Percentiles rank a stretch among this genome's conserved stretches.
Conservation (phyloP, 1,139 yeast genomes). For the Debaryomyces robertsiae region DNA sequence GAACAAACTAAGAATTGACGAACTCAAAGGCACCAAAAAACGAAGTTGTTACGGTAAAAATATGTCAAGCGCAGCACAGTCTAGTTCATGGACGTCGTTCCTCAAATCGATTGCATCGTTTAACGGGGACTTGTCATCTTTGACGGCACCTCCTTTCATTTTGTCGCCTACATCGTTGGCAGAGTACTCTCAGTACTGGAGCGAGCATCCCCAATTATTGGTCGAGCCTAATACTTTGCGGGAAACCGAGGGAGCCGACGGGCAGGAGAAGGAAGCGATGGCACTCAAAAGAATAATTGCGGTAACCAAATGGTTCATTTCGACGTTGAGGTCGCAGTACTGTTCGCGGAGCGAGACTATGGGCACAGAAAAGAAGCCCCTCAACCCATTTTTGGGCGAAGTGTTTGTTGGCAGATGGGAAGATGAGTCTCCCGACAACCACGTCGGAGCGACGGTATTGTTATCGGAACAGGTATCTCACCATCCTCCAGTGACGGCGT, state of each 20-base stretch:
- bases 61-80: constrained; percentile 30
- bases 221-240: constrained; percentile 63
- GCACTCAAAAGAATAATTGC: constrained; percentile 67
- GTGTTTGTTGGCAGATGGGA: constrained; percentile 87
- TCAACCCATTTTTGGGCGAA: constrained; percentile 94
- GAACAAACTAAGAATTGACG: neutral
- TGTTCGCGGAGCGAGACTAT: constrained; percentile 87
- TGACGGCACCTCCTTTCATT: constrained; percentile 98
- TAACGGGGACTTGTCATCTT: constrained; percentile 89
- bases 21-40: neutral
- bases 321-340: constrained; percentile 89
- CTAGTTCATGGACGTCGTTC: constrained; percentile 80
- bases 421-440: constrained; percentile 45
- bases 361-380: constrained; percentile 94
- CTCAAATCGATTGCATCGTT: constrained; percentile 89
- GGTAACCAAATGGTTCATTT: constrained; percentile 88
- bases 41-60: constrained; percentile 1
- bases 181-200: constrained; percentile 93
- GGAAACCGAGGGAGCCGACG: constrained; percentile 37
- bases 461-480: constrained; percentile 92
- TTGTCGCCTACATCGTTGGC: constrained; percentile 85
- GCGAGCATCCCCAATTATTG: constrained; percentile 84
- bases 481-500: constrained; percentile 95
- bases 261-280: constrained; percentile 50
- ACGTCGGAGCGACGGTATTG: constrained; percentile 69